A percentile compares a stretch with the other conserved stretches of the same genome.
These are phyloP conservation scores for Phytophthora colocasiae DNA, from an alignment of 352 stramenopile species.

Conservation along the genomic window DNA sequence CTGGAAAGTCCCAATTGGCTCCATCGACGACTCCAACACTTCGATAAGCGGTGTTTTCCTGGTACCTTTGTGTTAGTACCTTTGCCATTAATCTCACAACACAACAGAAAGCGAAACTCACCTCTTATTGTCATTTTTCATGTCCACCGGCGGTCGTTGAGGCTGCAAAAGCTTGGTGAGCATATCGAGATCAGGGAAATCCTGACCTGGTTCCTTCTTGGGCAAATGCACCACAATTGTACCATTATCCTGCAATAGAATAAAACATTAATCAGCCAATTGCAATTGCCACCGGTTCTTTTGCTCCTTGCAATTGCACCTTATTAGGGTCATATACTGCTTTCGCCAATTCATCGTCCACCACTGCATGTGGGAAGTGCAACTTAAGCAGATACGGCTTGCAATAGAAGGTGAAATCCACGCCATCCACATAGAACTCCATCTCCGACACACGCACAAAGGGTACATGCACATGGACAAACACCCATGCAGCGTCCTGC, in stretches of 20 bases:
- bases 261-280: background rate
- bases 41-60: slow-evolving; percentile 81
- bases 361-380: slow-evolving; percentile 89
- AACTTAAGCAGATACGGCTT: slow-evolving; percentile 98
- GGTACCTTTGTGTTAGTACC: slow-evolving; percentile 1
- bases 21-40: slow-evolving; percentile 64
- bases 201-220: slow-evolving; percentile 87
- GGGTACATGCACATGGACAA: slow-evolving; percentile 89
- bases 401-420: slow-evolving; percentile 95
- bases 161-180: slow-evolving; percentile 91
- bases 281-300: slow-evolving; percentile 4
- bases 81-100: background rate
- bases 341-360: slow-evolving; percentile 92
- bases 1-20: slow-evolving; percentile 29
- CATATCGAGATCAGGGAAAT: slow-evolving; percentile 94
- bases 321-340: slow-evolving; percentile 92
- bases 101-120: slow-evolving; percentile 24
- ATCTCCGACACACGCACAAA: slow-evolving; percentile 93
- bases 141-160: slow-evolving; percentile 49
- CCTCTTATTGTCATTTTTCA: slow-evolving; percentile 40
- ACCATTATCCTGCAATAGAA: slow-evolving; percentile 80
- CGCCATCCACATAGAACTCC: slow-evolving; percentile 92
- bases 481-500: slow-evolving; percentile 84
- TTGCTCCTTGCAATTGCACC: slow-evolving; percentile 36
- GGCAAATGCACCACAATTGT: slow-evolving; percentile 92